A percentile compares a stretch with the other conserved stretches of the same genome.
Conservation (phyloP, 2,329 filamentous ascomycete species). For the Pseudocercospora fijiensis region DNA sequence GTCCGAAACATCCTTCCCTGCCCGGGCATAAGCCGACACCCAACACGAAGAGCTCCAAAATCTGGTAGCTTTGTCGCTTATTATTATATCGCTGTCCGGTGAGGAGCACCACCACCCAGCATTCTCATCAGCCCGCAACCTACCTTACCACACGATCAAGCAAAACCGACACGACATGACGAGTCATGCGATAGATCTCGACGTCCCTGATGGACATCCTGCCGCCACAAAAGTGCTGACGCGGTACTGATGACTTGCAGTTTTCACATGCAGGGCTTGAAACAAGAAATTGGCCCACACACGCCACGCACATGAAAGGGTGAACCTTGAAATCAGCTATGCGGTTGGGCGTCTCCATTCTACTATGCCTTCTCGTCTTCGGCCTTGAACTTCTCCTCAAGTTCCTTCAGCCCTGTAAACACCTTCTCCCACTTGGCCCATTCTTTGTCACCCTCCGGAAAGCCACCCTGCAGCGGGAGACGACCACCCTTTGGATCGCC, state of each 20-base stretch:
- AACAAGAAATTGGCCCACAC: not conserved
- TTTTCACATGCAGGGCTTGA: slow-evolving; percentile 6
- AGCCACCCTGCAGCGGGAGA: slow-evolving; percentile 58
- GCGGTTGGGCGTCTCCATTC: not conserved
- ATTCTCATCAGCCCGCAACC: not conserved
- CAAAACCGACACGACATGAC: not conserved
- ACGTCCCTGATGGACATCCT: not conserved
- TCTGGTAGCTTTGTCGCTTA: slow-evolving; percentile 14
- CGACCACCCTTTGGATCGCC: slow-evolving; percentile 61
- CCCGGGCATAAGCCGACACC: not conserved
- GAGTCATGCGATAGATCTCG: not conserved
- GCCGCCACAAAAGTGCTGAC: not conserved
- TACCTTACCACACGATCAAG: not conserved
- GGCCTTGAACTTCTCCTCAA: slow-evolving; percentile 42
- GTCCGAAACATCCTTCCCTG: slow-evolving; percentile 2
- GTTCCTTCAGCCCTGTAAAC: slow-evolving; percentile 47
- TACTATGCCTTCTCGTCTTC: slow-evolving; percentile 22
- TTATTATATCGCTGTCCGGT: not conserved
- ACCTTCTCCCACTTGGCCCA: slow-evolving; percentile 56
- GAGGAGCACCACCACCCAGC: not conserved
- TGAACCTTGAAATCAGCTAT: not conserved
- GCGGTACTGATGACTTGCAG: slow-evolving; percentile 3
- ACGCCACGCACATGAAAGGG: not conserved
- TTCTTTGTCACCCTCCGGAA: slow-evolving; percentile 58
- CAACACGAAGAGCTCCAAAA: not conserved